A percentile compares a stretch with the other conserved stretches of the same genome.
phyloP scores from a whole-genome alignment of 176 grass and related monocot genomes.

The Bolboschoenus planiculmis region DNA sequence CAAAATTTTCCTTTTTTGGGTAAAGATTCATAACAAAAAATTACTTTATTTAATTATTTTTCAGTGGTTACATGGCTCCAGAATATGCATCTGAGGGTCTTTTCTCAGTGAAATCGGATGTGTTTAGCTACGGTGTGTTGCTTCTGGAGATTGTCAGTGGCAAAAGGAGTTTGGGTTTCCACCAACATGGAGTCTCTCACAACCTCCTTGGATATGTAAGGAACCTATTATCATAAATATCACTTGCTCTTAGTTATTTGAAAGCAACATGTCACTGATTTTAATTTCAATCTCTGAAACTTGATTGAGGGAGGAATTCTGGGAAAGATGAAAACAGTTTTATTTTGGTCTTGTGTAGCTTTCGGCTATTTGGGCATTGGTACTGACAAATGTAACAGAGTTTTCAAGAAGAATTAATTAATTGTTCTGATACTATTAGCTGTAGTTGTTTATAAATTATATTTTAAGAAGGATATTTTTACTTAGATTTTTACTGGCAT shows the following conservation, averaged over 20 bases:
- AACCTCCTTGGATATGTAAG: conserved; percentile 33
- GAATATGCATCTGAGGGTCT: conserved; percentile 16
- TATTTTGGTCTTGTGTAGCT: not conserved
- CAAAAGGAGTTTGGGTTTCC: conserved; percentile 17
- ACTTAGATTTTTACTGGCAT: not conserved
- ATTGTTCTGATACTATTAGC: no score
- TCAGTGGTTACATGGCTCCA: conserved; percentile 38
- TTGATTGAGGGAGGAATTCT: not conserved
- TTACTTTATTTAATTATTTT: not conserved
- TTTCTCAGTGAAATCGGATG: conserved; percentile 32
- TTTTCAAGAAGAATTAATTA: not conserved
- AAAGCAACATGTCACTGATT: not conserved
- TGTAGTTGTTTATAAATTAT: not conserved
- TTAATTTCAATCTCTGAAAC: not conserved
- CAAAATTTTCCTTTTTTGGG: no score
- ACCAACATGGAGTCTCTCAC: not conserved
- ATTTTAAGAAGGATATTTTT: not conserved
- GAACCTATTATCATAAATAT: not conserved
- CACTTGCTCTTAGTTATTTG: not conserved
- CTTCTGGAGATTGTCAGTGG: conserved; percentile 22
- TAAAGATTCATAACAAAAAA: not conserved
- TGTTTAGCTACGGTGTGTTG: conserved; percentile 37
- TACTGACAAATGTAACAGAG: not conserved
- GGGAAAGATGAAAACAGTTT: not conserved
- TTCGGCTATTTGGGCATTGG: not conserved